phyloP scores from a whole-genome alignment of 805 yeast genomes.

The Wickerhamomyces ciferrii region DNA sequence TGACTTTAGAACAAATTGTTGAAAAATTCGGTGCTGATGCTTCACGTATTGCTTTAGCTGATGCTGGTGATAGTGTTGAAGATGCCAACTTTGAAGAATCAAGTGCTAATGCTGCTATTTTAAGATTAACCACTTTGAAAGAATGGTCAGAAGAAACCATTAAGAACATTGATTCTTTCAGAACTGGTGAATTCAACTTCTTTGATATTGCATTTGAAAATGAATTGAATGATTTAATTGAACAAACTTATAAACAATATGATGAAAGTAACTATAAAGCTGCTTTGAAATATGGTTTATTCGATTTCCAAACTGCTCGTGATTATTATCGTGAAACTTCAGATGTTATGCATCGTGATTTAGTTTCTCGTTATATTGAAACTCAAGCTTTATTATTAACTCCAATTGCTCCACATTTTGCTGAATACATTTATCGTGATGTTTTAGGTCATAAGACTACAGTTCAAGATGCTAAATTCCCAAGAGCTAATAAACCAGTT shows the following conservation, averaged over 20 bases:
- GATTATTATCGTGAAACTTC: conserved; percentile 89
- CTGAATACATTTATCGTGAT: conserved; percentile 86
- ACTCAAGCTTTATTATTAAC: conserved; percentile 78
- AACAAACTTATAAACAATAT: conserved; percentile 68
- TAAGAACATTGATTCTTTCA: conserved; percentile 43
- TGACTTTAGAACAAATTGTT: conserved; percentile 81
- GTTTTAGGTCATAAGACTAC: conserved; percentile 60
- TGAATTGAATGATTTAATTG: conserved; percentile 82
- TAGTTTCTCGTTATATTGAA: conserved; percentile 79
- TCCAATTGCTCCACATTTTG: conserved; percentile 95
- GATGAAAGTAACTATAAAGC: conserved; percentile 73
- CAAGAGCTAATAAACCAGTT: conserved; percentile 64
- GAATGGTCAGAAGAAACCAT: conserved; percentile 91
- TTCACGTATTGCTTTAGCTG: conserved; percentile 93
- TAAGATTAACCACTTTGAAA: conserved; percentile 85
- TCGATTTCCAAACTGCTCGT: conserved; percentile 92
- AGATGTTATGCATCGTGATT: conserved; percentile 72
- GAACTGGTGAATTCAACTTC: conserved; percentile 52
- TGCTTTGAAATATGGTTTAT: conserved; percentile 86
- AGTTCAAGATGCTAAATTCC: conserved; percentile 76
- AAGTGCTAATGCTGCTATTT: conserved; percentile 94
- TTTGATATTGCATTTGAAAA: conserved; percentile 89
- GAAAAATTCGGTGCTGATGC: conserved; percentile 97
- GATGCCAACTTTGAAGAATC: conserved; percentile 98
- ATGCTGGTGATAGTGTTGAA: conserved; percentile 96